Percentiles rank a stretch among this genome's conserved stretches.
Evolutionary conservation across 2,329 filamentous ascomycete genomes (phyloP).

Genomic region (Colletotrichum sp.): DNA sequence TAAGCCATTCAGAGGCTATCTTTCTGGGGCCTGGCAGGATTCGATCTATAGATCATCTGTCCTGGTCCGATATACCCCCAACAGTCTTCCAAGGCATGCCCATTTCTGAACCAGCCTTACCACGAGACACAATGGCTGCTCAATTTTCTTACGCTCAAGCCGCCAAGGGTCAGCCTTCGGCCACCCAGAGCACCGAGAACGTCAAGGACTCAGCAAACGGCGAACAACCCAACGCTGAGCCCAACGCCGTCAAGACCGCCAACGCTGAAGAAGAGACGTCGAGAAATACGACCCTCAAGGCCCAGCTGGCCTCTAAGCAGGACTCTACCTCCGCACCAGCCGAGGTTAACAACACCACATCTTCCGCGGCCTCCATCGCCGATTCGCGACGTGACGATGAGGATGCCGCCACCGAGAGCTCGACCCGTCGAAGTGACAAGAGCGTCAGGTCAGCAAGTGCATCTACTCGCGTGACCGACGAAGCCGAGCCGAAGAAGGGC

Average conservation of each 20-base stretch:
- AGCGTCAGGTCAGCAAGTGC: conserved; percentile 66
- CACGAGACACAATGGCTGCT: conserved; percentile 50
- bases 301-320: conserved; percentile 26
- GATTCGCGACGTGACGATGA: conserved; percentile 45
- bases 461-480: conserved; percentile 70
- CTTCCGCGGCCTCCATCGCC: conserved; percentile 40
- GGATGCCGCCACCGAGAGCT: conserved; percentile 40
- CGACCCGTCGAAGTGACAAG: conserved; percentile 47
- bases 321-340: conserved; percentile 16
- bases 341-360: conserved; percentile 29
- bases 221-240: conserved; percentile 10
- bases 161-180: conserved; percentile 73
- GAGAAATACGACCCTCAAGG: conserved; percentile 15
- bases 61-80: conserved; percentile 3
- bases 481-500: conserved; percentile 66
- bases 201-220: conserved; percentile 19
- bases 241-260: conserved; percentile 4
- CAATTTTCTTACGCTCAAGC: conserved; percentile 95
- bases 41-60: conserved; percentile 14
- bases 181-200: conserved; percentile 33
- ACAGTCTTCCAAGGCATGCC: conserved; percentile 16
- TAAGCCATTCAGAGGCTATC: conserved; percentile 4
- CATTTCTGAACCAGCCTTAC: conserved; percentile 9
- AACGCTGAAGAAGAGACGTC: conserved; percentile 5
- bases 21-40: conserved; percentile 18